Base-by-base conservation (phyloP, 768 basidiomycete genomes). In the Cystobasidium ongulense region DNA sequence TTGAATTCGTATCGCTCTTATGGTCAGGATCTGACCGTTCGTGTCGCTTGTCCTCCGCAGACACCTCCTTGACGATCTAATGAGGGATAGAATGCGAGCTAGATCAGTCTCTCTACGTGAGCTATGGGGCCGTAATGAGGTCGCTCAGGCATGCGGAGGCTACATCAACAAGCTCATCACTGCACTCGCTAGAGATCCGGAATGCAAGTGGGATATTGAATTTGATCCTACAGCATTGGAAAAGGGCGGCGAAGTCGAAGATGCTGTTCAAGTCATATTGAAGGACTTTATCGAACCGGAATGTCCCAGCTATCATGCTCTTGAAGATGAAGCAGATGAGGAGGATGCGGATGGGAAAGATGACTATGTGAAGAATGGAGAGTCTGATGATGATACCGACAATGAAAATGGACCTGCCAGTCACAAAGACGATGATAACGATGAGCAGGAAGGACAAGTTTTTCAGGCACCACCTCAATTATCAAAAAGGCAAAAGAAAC, bases 51-150 rank as follows among this genome's bases (percentile, higher is more conserved):
- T 7, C 64, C 41, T n/a, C 23, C 38, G 65, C 68, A 71, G 68
- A 71, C 31, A 21, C 5, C 13, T 46, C 8, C 68, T 71, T 5
- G 68, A 71, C 21, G 54, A 71, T 31, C 50, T 71, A 10, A 71
- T 71, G 68, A 11, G 68, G 27, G 68, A 71, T 3, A 54, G 38
- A 59, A 71, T 71, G 68, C 53, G 68, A 33, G 21, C 54, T 5
- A 46, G 68, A n/a, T 38, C 52, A 2, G 52, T 23, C 13, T 11
- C 10, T 29, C 33, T 71, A 8, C 68, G 68, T 3, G 68, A 71
- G 54, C 68, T 71, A 2, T 71, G 68, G 68, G 68, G 68, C 31
- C 68, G 68, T 35, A 36, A 35, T 17, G 68, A 71, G 35, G 29
- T 71, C 33, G 33, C 68, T 11, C 31, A 31, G 5, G 68, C 68